A percentile compares a stretch with the other conserved stretches of the same genome.
These are phyloP conservation scores for Taiwanofungus camphoratus DNA, from an alignment of 1,284 basidiomycete species.

Conservation along the genomic window DNA sequence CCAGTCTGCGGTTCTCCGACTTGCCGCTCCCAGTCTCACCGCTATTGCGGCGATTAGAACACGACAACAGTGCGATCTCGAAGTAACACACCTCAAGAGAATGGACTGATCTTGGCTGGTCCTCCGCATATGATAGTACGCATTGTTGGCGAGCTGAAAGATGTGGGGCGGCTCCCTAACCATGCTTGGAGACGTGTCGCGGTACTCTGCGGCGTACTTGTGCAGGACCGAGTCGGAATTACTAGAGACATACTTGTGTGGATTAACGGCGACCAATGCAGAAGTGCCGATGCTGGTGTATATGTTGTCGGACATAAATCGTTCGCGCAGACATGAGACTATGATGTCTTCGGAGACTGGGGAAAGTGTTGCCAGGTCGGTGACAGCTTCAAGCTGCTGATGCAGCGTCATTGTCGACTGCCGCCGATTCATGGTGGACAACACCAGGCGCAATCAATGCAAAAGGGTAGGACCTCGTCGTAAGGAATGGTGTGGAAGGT, in stretches of 20 bases:
- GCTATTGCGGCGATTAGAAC: background rate
- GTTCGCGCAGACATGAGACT: conserved; percentile 78
- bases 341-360: conserved; percentile 72
- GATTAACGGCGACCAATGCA: conserved; percentile 79
- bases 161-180: conserved; percentile 60
- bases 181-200: conserved; percentile 42
- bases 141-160: conserved; percentile 85
- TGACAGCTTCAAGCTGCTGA: conserved; percentile 62
- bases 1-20: conserved; percentile 84
- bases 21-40: conserved; percentile 75
- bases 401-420: conserved; percentile 33
- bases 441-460: conserved; percentile 1
- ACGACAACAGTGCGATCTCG: background rate
- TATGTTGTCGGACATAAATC: conserved; percentile 79
- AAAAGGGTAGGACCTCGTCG: background rate
- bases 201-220: conserved; percentile 75
- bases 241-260: conserved; percentile 78
- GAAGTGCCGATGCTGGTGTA: conserved; percentile 76
- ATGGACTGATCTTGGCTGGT: conserved; percentile 93
- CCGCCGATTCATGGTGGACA: conserved; percentile 25
- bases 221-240: conserved; percentile 80
- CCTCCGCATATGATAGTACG: conserved; percentile 95
- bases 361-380: conserved; percentile 57
- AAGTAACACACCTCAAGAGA: conserved; percentile 63
- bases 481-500: no score